Evolutionary conservation across 2,329 filamentous ascomycete species (phyloP).

Genomic region (Cryphonectria naterciae): DNA sequence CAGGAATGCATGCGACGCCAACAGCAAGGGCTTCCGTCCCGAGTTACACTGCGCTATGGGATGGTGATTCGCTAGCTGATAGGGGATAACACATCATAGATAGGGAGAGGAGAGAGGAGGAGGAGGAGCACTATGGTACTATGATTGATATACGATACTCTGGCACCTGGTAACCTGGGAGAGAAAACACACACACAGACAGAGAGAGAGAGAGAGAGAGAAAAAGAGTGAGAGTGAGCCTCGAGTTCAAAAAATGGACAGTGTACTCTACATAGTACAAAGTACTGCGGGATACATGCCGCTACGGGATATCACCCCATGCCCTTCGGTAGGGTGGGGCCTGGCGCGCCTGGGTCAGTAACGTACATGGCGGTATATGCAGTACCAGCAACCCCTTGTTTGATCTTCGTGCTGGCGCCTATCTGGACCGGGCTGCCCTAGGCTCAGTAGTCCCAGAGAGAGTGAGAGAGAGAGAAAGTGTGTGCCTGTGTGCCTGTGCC

Average conservation of each 20-base stretch:
- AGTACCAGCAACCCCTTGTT: conserved; percentile 13
- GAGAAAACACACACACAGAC: not conserved
- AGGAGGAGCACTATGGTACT: no score
- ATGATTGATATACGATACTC: no score
- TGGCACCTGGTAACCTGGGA: not conserved
- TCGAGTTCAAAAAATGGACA: not conserved
- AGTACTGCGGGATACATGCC: not conserved
- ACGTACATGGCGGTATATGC: conserved; percentile 4
- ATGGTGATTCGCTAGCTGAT: not conserved
- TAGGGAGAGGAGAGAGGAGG: not conserved
- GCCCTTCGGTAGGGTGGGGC: not conserved
- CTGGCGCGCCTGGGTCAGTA: not conserved
- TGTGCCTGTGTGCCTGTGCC: conserved; percentile 1
- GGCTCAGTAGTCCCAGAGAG: not conserved
- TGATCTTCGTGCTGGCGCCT: conserved; percentile 11
- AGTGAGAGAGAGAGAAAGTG: no score
- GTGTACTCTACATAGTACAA: not conserved
- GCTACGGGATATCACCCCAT: not conserved
- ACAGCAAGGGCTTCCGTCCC: not conserved
- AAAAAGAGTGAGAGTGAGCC: no score
- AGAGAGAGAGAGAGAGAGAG: no score
- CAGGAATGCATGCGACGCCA: conserved; percentile 1
- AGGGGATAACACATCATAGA: not conserved
- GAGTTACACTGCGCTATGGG: not conserved
- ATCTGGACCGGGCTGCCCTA: conserved; percentile 5